These are phyloP conservation scores for Syzygium aromaticum DNA, from an alignment of 345 rosid species.

Conservation along the genomic window DNA sequence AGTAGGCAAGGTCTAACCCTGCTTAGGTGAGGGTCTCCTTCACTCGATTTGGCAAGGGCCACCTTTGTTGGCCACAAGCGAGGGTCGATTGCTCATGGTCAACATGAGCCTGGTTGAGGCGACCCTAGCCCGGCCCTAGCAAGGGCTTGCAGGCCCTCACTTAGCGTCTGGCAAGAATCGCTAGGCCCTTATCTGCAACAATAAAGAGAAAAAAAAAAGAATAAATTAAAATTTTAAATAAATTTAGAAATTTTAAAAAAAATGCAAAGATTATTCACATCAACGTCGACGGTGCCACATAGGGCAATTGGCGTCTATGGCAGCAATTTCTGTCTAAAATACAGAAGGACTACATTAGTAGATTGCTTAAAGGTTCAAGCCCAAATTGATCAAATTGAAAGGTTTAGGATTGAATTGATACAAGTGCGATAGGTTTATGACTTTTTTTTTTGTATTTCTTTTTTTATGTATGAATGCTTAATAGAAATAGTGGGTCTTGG, in stretches of 20 bases:
- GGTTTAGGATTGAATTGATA: not conserved
- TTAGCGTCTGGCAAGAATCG: not conserved
- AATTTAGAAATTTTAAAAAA: too few relatives aligned
- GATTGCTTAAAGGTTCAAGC: fast-evolving
- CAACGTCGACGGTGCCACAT: fast-evolving
- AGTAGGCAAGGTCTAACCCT: not conserved
- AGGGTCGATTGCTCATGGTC: too few relatives aligned
- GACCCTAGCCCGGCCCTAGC: not conserved
- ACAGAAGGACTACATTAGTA: too few relatives aligned
- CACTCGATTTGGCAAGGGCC: too few relatives aligned
- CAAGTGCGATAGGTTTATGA: too few relatives aligned
- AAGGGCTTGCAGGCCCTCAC: not conserved
- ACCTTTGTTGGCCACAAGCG: not conserved
- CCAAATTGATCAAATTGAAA: too few relatives aligned
- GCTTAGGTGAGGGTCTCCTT: not conserved
- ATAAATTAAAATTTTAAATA: too few relatives aligned
- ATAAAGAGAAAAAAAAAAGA: too few relatives aligned
- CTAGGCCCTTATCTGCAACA: not conserved
- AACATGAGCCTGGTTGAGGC: not conserved
- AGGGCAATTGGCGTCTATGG: not conserved
- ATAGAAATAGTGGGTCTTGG: not conserved
- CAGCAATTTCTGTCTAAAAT: not conserved
- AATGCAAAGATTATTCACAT: too few relatives aligned
- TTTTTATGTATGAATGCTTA: not conserved
- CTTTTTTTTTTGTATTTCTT: too few relatives aligned